Conservation (phyloP, 176 grass and related monocot species). For the Neostapfia colusana region DNA sequence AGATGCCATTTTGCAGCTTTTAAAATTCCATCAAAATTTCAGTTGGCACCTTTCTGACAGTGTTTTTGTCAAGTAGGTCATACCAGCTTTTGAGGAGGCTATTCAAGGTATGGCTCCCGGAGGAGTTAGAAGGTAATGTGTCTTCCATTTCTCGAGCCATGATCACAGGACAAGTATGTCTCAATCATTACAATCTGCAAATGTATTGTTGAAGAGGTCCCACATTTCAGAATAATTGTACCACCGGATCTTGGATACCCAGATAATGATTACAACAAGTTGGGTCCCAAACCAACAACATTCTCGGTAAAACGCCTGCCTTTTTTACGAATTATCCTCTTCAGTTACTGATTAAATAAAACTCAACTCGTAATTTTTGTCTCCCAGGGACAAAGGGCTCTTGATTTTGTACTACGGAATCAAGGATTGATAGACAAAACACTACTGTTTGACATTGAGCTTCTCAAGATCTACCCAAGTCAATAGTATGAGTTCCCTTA, state of each 20-base stretch:
- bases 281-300: constrained; percentile 79
- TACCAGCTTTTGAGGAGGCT: constrained; percentile 99
- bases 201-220: not conserved
- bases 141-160: not conserved
- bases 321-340: not conserved
- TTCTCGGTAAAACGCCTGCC: constrained; percentile 60
- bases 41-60: not conserved
- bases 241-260: constrained; percentile 90
- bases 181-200: constrained; percentile 1
- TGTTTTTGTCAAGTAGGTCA: constrained; percentile 59
- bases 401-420: constrained; percentile 91
- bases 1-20: constrained; percentile 5
- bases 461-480: constrained; percentile 73
- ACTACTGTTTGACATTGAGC: constrained; percentile 94
- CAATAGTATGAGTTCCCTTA: constrained; percentile 35
- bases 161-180: not conserved
- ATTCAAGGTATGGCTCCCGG: constrained; percentile 73
- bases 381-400: constrained; percentile 84
- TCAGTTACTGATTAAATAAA: not conserved
- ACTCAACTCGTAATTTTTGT: constrained; percentile 18
- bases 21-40: not conserved
- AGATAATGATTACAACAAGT: constrained; percentile 74
- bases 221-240: constrained; percentile 74
- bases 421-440: constrained; percentile 97
- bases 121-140: constrained; percentile 72